These are phyloP conservation scores for Phytophthora aleatoria DNA, from an alignment of 352 stramenopile genomes.

Conservation along the genomic window DNA sequence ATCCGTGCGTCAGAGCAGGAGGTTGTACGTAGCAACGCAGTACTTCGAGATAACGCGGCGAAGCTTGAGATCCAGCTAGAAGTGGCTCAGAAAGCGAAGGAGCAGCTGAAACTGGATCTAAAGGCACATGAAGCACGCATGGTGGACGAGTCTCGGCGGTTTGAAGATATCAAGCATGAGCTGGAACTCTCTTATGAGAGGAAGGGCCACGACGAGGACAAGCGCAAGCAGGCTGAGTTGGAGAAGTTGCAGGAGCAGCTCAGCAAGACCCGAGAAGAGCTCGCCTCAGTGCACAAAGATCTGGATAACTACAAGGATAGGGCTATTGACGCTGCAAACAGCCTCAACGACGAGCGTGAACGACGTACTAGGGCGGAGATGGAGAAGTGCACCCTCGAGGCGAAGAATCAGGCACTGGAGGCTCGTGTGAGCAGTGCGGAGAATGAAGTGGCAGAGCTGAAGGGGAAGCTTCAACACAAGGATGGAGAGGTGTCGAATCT, in stretches of 20 bases:
- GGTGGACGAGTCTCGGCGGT: constrained; percentile 53
- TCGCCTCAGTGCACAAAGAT: constrained; percentile 54
- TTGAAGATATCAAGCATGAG: constrained; percentile 73
- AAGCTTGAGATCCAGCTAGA: constrained; percentile 61
- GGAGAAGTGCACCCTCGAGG: constrained; percentile 67
- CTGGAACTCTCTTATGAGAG: constrained; percentile 65
- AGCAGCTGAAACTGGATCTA: constrained; percentile 65
- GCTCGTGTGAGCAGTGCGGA: constrained; percentile 36
- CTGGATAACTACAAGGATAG: constrained; percentile 54
- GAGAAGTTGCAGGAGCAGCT: constrained; percentile 59
- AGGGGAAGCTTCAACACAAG: constrained; percentile 68
- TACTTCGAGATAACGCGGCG: constrained; percentile 41
- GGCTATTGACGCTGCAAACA: constrained; percentile 44
- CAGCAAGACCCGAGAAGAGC: constrained; percentile 52
- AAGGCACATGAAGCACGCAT: constrained; percentile 53
- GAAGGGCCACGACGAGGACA: constrained; percentile 59
- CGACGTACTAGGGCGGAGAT: constrained; percentile 56
- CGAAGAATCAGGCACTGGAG: constrained; percentile 62
- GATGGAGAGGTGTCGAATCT: constrained; percentile 72
- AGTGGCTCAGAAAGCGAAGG: constrained; percentile 55
- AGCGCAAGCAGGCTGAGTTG: constrained; percentile 56
- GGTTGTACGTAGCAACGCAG: constrained; percentile 28
- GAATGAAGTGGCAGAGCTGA: constrained; percentile 53
- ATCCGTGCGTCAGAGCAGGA: constrained; percentile 49
- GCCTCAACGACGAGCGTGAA: constrained; percentile 59